A percentile compares a stretch with the other conserved stretches of the same genome.
These are phyloP conservation scores for Hirsutella minnesotensis DNA, from an alignment of 2,329 filamentous ascomycete species.

Conservation along the genomic window DNA sequence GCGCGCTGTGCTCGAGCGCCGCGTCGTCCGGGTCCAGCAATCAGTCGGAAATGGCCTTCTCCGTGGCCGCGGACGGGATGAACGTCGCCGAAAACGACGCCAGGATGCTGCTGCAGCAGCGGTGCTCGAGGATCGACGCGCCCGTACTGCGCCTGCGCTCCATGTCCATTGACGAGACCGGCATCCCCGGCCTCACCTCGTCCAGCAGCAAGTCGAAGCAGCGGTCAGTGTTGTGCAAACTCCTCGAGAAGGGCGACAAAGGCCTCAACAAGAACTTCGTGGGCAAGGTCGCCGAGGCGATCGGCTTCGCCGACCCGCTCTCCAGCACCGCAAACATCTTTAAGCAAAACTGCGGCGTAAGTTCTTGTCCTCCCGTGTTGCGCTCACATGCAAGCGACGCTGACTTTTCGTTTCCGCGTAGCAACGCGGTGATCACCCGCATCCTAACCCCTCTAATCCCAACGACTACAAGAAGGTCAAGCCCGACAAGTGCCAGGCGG, in stretches of 20 bases:
- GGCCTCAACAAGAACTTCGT: not conserved
- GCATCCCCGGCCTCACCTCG: not conserved
- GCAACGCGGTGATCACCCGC: not conserved
- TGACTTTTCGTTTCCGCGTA: not conserved
- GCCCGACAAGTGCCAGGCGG: not conserved
- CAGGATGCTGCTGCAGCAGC: no score
- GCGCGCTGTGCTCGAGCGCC: not conserved
- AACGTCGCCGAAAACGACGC: no score
- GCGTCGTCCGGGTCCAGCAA: not conserved
- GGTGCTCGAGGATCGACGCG: no score
- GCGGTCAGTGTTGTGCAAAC: not conserved
- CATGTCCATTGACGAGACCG: not conserved
- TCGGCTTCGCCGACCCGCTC: not conserved
- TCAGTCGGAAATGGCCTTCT: no score
- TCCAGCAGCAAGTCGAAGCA: not conserved
- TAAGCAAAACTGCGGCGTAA: not conserved
- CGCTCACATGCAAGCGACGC: no score
- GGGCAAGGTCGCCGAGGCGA: not conserved
- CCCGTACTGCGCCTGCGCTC: no score
- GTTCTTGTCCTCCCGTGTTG: no score
- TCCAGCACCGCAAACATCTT: not conserved
- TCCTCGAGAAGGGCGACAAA: not conserved
- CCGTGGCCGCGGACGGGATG: no score
- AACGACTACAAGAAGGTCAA: not conserved
- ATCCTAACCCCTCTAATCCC: not conserved